Percentiles rank a stretch among this genome's conserved stretches.
phyloP scores from a whole-genome alignment of 352 stramenopile genomes.

The Globisporangium barbulae region DNA sequence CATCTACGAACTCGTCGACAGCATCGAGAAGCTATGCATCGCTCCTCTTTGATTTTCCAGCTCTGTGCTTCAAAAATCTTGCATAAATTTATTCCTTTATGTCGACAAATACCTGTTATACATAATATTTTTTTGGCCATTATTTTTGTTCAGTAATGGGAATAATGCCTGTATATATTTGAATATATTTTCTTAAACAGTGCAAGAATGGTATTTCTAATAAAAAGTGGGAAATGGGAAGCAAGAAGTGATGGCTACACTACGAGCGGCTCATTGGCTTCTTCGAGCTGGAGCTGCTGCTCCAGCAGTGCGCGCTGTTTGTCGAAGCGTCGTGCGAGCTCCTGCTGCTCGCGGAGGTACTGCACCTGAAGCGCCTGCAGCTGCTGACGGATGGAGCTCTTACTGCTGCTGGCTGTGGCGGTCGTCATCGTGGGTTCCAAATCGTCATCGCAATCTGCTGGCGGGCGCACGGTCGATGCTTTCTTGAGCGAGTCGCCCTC shows the following conservation, averaged over 20 bases:
- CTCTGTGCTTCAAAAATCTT: no score
- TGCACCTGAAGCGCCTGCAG: slow-evolving; percentile 52
- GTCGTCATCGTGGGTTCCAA: slow-evolving; percentile 6
- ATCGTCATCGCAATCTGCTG: background rate
- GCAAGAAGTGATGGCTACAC: slow-evolving; percentile 1
- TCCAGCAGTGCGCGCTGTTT: slow-evolving; percentile 50
- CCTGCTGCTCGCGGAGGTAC: slow-evolving; percentile 41
- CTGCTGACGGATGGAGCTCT: slow-evolving; percentile 32
- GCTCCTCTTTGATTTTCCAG: no score
- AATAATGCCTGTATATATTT: no score
- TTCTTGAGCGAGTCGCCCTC: slow-evolving; percentile 21
- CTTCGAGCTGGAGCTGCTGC: slow-evolving; percentile 34
- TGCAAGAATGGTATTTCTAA: background rate
- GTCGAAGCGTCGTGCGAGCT: slow-evolving; percentile 37
- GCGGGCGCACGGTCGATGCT: slow-evolving; percentile 15
- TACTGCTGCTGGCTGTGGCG: slow-evolving; percentile 13
- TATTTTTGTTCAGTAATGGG: no score
- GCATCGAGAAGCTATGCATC: no score
- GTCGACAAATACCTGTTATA: no score
- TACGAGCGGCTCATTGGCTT: slow-evolving; percentile 14
- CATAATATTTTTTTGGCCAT: no score
- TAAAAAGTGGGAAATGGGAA: background rate
- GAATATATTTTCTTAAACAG: background rate
- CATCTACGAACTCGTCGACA: no score
- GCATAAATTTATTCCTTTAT: no score